phyloP scores from a whole-genome alignment of 306 rosid species.

The Gynostemma pentaphyllum region DNA sequence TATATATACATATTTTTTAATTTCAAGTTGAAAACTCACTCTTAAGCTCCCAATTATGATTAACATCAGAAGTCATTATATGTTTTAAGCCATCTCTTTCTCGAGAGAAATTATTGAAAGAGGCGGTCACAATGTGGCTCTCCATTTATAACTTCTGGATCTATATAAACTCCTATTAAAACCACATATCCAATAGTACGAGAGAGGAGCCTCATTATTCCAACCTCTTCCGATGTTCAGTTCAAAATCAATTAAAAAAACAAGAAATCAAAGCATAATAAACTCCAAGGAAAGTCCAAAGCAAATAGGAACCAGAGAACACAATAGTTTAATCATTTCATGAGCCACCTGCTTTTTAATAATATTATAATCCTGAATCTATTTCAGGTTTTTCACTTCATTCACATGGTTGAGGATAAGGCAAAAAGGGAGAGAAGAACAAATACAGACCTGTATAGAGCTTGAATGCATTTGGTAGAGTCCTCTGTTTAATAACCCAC shows the following conservation, averaged over 20 bases:
- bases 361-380: not conserved
- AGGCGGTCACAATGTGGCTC: no score
- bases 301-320: not conserved
- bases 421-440: no score
- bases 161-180: no score
- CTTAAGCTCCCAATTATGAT: not conserved
- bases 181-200: no score
- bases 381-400: not conserved
- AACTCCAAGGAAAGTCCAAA: not conserved
- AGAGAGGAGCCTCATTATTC: no score
- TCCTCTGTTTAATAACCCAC: conserved; percentile 76
- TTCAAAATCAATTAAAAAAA: not conserved
- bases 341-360: not conserved
- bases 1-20: no score
- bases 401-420: not conserved
- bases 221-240: no score
- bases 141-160: no score
- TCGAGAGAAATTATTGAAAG: no score
- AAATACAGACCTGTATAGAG: conserved; percentile 80
- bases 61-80: not conserved
- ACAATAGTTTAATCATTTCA: not conserved
- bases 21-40: not conserved
- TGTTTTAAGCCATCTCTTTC: not conserved
- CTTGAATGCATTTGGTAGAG: conserved; percentile 72
- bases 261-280: no score